Percentiles rank a stretch among this genome's conserved stretches.
Conservation (phyloP, 441 rosid genomes). For the Erysimum cheiri region DNA sequence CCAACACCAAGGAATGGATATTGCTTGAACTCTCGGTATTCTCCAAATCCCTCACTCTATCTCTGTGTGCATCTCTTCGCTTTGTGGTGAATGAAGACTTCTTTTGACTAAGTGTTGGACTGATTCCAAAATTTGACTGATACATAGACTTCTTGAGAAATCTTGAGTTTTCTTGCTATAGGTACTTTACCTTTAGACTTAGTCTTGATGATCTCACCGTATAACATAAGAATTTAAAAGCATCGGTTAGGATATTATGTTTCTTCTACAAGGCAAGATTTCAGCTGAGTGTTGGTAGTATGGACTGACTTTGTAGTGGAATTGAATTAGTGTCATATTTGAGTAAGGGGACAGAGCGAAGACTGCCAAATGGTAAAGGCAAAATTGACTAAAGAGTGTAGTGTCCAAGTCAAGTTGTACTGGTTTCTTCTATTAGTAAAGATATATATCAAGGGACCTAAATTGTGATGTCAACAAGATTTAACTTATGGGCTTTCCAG, state of each 20-base stretch:
- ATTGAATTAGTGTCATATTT: neutral
- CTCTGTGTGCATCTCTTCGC: neutral
- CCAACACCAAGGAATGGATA: conserved; percentile 93
- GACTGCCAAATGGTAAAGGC: neutral
- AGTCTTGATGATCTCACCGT: neutral
- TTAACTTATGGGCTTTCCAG: neutral
- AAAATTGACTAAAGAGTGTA: neutral
- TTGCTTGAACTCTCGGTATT: conserved; percentile 82
- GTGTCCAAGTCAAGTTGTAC: neutral
- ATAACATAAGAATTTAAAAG: neutral
- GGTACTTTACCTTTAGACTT: too few species aligned
- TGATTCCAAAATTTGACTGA: neutral
- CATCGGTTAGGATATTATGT: neutral
- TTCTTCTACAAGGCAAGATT: neutral
- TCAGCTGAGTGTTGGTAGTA: neutral
- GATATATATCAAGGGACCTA: neutral
- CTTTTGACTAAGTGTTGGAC: neutral
- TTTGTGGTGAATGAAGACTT: neutral
- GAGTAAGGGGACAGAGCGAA: neutral
- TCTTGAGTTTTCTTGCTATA: neutral
- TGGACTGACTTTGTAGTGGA: conserved; percentile 4
- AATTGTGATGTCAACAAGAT: neutral
- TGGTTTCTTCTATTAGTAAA: neutral
- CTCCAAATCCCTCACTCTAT: neutral
- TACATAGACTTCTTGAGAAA: neutral